Evolutionary conservation across 2,329 filamentous ascomycete genomes (phyloP).

Genomic region (Calonectria fujianensis): DNA sequence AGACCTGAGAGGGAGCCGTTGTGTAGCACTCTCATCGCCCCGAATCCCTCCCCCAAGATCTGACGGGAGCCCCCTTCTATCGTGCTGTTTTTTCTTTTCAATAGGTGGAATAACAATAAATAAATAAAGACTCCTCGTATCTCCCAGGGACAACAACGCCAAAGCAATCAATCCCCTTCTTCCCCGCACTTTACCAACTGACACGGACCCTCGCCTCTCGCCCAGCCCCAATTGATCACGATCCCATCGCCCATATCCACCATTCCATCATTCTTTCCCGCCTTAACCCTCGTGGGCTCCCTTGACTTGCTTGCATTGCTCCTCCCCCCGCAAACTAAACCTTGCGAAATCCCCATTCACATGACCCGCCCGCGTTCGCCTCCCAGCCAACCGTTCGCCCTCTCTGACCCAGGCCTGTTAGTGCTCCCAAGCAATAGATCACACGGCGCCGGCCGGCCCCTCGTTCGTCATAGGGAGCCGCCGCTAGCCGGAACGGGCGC

Average conservation of each 20-base stretch:
- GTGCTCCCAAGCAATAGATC: slow-evolving; percentile 40
- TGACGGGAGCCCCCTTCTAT: neutral
- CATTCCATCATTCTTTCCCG: slow-evolving; percentile 19
- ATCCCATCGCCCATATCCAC: neutral
- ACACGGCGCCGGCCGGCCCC: slow-evolving; percentile 22
- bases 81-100: too few species aligned
- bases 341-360: slow-evolving; percentile 26
- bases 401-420: slow-evolving; percentile 13
- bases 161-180: slow-evolving; percentile 9
- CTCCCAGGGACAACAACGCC: neutral
- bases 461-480: slow-evolving; percentile 32
- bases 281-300: neutral
- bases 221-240: neutral
- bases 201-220: slow-evolving; percentile 1
- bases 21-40: neutral
- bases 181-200: slow-evolving; percentile 7
- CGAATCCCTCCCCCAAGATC: neutral
- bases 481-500: slow-evolving; percentile 38
- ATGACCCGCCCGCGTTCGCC: slow-evolving; percentile 23
- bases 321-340: slow-evolving; percentile 36
- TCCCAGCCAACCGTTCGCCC: too few species aligned
- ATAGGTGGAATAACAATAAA: neutral
- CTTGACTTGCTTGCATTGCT: neutral
- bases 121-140: neutral
- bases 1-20: neutral